A percentile compares a stretch with the other conserved stretches of the same genome.
Conservation (phyloP, 2,329 filamentous ascomycete species). For the Trichoderma cornu-damae region DNA sequence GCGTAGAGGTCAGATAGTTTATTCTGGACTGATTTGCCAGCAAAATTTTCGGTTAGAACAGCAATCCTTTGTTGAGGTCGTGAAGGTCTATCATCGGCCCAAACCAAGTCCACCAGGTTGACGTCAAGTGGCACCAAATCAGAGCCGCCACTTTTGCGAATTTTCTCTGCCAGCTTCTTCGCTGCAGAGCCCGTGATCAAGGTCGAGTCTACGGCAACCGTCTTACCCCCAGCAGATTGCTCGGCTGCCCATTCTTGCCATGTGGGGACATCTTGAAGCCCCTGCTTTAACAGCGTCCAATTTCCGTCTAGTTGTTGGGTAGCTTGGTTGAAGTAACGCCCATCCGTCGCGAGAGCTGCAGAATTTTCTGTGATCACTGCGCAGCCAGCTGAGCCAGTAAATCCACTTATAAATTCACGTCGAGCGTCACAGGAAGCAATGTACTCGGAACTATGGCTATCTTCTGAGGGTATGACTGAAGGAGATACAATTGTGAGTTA, state of each 20-base stretch:
- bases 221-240: constrained; percentile 79
- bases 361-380: constrained; percentile 82
- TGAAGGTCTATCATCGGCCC: constrained; percentile 67
- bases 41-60: constrained; percentile 64
- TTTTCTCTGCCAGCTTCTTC: constrained; percentile 73
- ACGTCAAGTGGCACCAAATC: constrained; percentile 69
- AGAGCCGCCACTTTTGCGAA: constrained; percentile 78
- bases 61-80: constrained; percentile 72
- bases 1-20: constrained; percentile 87
- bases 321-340: constrained; percentile 97
- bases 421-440: constrained; percentile 93
- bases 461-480: constrained; percentile 89
- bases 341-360: constrained; percentile 88
- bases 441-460: constrained; percentile 96
- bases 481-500: constrained; percentile 16
- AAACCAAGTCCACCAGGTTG: constrained; percentile 89
- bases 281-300: constrained; percentile 89
- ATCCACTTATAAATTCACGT: constrained; percentile 86
- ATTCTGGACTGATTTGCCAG: constrained; percentile 74
- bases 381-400: constrained; percentile 90
- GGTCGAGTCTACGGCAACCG: constrained; percentile 84
- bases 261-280: constrained; percentile 86
- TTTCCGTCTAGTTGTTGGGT: constrained; percentile 84
- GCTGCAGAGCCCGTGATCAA: constrained; percentile 64
- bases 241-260: constrained; percentile 96